Percentiles rank a stretch among this genome's conserved stretches.
Conservation (phyloP, 352 stramenopile genomes). For the Globisporangium perplexum region DNA sequence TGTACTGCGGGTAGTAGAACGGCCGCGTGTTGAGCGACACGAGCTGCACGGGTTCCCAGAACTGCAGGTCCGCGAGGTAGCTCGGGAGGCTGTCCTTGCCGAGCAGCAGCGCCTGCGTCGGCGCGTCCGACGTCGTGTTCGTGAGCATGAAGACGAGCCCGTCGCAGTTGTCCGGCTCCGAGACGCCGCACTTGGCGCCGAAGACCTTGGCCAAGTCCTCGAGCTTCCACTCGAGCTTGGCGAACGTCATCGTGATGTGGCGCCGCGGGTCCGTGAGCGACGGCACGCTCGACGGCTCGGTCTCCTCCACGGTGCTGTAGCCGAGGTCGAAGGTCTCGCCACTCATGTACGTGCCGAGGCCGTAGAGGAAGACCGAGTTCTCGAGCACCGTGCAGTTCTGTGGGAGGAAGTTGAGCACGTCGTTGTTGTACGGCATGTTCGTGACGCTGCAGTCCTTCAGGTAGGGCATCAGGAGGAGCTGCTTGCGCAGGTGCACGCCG, state of each 20-base stretch:
- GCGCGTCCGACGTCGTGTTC: conserved; percentile 6
- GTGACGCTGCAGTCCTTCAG: conserved; percentile 2
- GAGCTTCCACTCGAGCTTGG: conserved; percentile 23
- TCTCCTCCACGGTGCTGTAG: background rate
- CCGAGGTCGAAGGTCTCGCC: conserved; percentile 7
- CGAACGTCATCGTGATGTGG: conserved; percentile 31
- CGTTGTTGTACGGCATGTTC: conserved; percentile 6
- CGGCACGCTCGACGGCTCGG: conserved; percentile 1
- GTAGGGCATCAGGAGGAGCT: conserved; percentile 13
- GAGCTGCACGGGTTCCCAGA: conserved; percentile 17
- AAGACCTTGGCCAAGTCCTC: conserved; percentile 28
- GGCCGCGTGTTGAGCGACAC: conserved; percentile 15
- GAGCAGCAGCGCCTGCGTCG: conserved; percentile 5
- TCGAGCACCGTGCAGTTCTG: background rate
- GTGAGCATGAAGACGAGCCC: conserved; percentile 21
- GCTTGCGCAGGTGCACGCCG: conserved; percentile 3
- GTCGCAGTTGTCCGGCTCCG: conserved; percentile 9
- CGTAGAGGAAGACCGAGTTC: conserved; percentile 14
- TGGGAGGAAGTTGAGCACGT: conserved; percentile 8
- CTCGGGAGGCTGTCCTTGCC: conserved; percentile 2
- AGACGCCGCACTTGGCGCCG: conserved; percentile 15
- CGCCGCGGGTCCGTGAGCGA: conserved; percentile 22
- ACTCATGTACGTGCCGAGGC: conserved; percentile 11
- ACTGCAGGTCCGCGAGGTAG: background rate
- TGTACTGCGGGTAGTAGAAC: conserved; percentile 13